Base-by-base conservation (phyloP, 345 rosid genomes). In the Aquilaria sinensis region DNA sequence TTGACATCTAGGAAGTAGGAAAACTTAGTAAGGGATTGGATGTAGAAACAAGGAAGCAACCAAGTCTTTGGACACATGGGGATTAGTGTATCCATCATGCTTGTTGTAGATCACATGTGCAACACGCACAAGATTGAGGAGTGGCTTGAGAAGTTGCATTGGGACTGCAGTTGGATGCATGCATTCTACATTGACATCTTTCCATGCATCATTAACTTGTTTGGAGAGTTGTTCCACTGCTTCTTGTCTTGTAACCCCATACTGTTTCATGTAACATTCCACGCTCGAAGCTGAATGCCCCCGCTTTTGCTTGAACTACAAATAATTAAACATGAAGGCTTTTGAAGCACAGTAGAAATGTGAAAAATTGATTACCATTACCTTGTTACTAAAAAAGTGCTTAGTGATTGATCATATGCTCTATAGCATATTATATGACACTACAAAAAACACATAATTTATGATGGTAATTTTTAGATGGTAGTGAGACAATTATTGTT, bases 211-310 rank as follows among this genome's bases (percentile, higher is more conserved):
- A 12, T 10, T 6, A 0, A 72, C 41, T 52, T 7, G 57, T 8
- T 41, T 51, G 1, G 1, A 14, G 4, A 77, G 9, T 34, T 54
- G 58, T 1, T 51, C 30, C 3, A 58, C 11, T 0, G 77, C 65
- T 51, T 73, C 70, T 3, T 67, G 59, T 29, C 53, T 70, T 2
- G 49, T 11, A 6, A 58, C 60, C 43, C 43, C 43, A 0, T 76
- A 32, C 50, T 75, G 67, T 23, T 61, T 72, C 74, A 69, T 59
- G 66, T 69, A 66, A 14, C 74, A 73, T 9, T 77, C 74, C 1
- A 72, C 43, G 2, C 47, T 52, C 0, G 74, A 72, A 3, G 68
- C 66, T 6, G 32, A 58, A 9, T 76, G 60, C 0, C 56, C 65
- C 13, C 76, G 62, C 15, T 65, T 7, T 31, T 68, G 71, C 76